Evolutionary conservation across 2,329 filamentous ascomycete genomes (phyloP).

Genomic region (Aureobasidium sp.): DNA sequence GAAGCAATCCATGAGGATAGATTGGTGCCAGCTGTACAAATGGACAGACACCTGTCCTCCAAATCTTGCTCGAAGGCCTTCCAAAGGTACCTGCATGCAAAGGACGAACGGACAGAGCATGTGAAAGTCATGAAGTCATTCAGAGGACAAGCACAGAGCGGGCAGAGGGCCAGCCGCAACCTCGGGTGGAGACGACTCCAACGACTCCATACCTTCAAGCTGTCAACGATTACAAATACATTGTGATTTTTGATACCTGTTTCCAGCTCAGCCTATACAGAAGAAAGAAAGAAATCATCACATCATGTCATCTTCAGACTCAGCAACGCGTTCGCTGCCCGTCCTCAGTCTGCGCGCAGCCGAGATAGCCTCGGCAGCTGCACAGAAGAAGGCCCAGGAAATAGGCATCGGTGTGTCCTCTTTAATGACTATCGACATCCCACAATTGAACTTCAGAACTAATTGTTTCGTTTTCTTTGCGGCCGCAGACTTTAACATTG

Average conservation of each 20-base stretch:
- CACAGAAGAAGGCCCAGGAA: constrained; percentile 30
- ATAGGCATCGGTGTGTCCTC: constrained; percentile 29
- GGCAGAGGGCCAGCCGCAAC: constrained; percentile 8
- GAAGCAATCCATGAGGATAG: neutral
- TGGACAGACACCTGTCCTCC: neutral
- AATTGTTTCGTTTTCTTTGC: no score
- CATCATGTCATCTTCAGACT: neutral
- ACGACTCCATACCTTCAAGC: neutral
- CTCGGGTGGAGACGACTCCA: constrained; percentile 4
- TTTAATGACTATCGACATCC: neutral
- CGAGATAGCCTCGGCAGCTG: constrained; percentile 28
- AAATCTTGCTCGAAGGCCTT: neutral
- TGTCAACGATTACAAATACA: constrained; percentile 1
- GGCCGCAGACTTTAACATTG: constrained; percentile 42
- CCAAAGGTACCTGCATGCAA: neutral
- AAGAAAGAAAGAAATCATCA: neutral
- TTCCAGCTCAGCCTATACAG: neutral
- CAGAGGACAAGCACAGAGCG: neutral
- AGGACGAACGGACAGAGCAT: neutral
- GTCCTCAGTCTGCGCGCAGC: constrained; percentile 31
- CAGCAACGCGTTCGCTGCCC: constrained; percentile 28
- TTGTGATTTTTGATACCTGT: neutral
- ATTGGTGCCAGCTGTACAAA: constrained; percentile 5
- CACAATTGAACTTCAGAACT: neutral
- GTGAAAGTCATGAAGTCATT: constrained; percentile 10